Evolutionary conservation across 2,329 filamentous ascomycete species (phyloP), one percentile per base, ranked within the genome.

Genomic region (Samsoniella hepiali): DNA sequence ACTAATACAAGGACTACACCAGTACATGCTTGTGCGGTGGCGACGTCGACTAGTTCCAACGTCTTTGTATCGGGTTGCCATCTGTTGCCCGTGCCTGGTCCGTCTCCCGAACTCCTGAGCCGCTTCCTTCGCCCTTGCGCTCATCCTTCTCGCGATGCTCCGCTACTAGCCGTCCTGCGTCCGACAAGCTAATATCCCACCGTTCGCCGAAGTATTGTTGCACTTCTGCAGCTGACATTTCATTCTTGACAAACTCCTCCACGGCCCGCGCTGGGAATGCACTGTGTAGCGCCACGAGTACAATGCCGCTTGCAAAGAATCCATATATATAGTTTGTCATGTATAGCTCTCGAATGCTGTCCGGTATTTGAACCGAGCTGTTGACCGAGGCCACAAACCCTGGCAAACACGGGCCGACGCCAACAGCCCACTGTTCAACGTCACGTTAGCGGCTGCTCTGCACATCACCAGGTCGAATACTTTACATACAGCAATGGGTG

Each of bases 361-460:
- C 70, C 0, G 74, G 68, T 0, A 81, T 71, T 0, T 49, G 67
- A 6, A 77, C 69, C 3, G 69, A 70, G 0, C 27, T n/a, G 55
- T 77, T 74, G 11, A 80, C 73, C 3, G 77, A 73, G 1, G 74
- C 73, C 7, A 80, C 69, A 63, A 81, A 79, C 13, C 79, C 79
- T 0, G 79, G 78, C 56, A 81, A 65, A 3, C 72, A 73, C 0
- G 79, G 79, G 0, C 69, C 71, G 3, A 77, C 74, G 5, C 77
- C 77, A 27, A 74, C 67, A 27, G 74, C 63, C 76, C 79, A 80
- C 74, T 79, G 36, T 50, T 31, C 2, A 7, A 47, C 7, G 34
- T 34, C 10, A 10, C 10, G 34, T 65, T 34, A 65, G 64, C 32
- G 17, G 29, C n/a, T 47, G 6, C 7, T 42, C 6, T 15, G 13